phyloP scores from a whole-genome alignment of 1,284 basidiomycete genomes.

The Leucoagaricus sp. region DNA sequence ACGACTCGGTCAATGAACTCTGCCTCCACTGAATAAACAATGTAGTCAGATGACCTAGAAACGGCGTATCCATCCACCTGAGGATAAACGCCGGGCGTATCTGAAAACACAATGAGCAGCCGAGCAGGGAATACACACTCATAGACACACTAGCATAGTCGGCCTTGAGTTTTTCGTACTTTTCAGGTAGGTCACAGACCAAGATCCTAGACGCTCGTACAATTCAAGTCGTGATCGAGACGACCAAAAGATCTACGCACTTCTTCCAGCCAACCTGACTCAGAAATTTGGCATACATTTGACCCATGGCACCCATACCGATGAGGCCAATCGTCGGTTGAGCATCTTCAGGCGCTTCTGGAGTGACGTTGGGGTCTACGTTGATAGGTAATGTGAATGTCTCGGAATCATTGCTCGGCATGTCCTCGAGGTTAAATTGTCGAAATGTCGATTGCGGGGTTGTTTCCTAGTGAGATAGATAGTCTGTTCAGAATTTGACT shows the following conservation, averaged over 20 bases:
- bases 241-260: slow-evolving; percentile 46
- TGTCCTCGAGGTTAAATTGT: neutral
- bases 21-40: slow-evolving; percentile 95
- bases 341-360: slow-evolving; percentile 48
- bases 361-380: slow-evolving; percentile 42
- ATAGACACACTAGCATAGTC: slow-evolving; percentile 61
- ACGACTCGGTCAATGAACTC: slow-evolving; percentile 88
- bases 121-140: neutral
- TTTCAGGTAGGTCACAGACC: slow-evolving; percentile 88
- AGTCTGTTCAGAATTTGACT: neutral
- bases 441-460: neutral
- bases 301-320: slow-evolving; percentile 95
- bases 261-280: slow-evolving; percentile 83
- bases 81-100: slow-evolving; percentile 61
- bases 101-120: slow-evolving; percentile 16
- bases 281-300: slow-evolving; percentile 85
- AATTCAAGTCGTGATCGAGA: neutral
- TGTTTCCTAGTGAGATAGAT: neutral
- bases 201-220: slow-evolving; percentile 61
- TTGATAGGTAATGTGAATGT: slow-evolving; percentile 25
- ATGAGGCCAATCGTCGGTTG: slow-evolving; percentile 86
- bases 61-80: slow-evolving; percentile 83
- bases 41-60: slow-evolving; percentile 82
- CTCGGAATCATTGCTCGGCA: slow-evolving; percentile 2
- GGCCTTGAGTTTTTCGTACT: slow-evolving; percentile 64